Conservation (phyloP, 1,139 yeast species). For the Lodderomyces metapsilosis region DNA sequence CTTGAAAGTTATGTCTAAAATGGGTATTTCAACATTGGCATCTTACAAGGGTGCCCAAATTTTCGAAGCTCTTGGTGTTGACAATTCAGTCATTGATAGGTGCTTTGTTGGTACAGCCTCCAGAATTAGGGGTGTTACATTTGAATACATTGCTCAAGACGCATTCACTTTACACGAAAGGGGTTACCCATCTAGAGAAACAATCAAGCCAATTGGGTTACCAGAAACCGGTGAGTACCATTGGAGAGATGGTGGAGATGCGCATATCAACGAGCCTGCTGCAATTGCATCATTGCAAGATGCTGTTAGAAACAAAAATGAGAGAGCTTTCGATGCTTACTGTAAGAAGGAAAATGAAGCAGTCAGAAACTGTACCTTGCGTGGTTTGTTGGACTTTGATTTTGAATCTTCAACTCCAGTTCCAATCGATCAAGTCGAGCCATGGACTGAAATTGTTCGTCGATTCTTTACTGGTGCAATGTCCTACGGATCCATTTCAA, state of each 20-base stretch:
- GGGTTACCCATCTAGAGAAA: slow-evolving; percentile 80
- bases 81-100: slow-evolving; percentile 90
- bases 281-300: slow-evolving; percentile 96
- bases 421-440: slow-evolving; percentile 97
- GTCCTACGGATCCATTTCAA: slow-evolving; percentile 97
- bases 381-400: slow-evolving; percentile 92
- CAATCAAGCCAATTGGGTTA: slow-evolving; percentile 68
- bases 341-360: slow-evolving; percentile 90
- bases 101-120: slow-evolving; percentile 98
- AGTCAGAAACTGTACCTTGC: slow-evolving; percentile 84
- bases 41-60: slow-evolving; percentile 98
- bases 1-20: slow-evolving; percentile 95
- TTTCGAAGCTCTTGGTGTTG: slow-evolving; percentile 94
- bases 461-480: slow-evolving; percentile 98
- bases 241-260: slow-evolving; percentile 98
- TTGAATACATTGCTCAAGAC: slow-evolving; percentile 94
- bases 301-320: slow-evolving; percentile 95
- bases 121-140: slow-evolving; percentile 91
- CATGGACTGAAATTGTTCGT: slow-evolving; percentile 98
- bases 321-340: slow-evolving; percentile 86
- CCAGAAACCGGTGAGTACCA: slow-evolving; percentile 98
- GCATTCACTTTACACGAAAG: slow-evolving; percentile 91
- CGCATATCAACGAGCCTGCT: slow-evolving; percentile 90
- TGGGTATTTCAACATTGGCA: slow-evolving; percentile 98
- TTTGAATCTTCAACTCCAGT: slow-evolving; percentile 67